phyloP scores from a whole-genome alignment of 495 filamentous ascomycete species.

The Daldinia vernicosa region DNA sequence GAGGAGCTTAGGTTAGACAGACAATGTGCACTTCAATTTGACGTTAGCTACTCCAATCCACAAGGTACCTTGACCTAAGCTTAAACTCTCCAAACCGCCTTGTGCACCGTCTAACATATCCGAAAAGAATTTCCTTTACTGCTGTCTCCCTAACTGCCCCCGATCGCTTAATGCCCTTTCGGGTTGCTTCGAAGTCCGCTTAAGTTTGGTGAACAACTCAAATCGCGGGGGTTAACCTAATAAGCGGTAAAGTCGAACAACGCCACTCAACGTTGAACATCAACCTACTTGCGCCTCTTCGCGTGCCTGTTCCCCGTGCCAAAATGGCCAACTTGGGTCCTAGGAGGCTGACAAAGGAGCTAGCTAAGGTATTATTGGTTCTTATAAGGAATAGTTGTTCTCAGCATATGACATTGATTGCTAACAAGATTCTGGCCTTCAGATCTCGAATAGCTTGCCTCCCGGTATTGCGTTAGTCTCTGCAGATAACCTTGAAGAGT shows the following conservation, averaged over 20 bases:
- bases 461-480: conserved; percentile 82
- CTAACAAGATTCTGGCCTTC: conserved; percentile 11
- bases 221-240: conserved; percentile 7
- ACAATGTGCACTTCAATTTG: conserved; percentile 25
- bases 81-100: neutral
- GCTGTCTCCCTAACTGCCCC: conserved; percentile 2
- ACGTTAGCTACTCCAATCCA: conserved; percentile 8
- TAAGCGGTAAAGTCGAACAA: neutral
- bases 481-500: conserved; percentile 84
- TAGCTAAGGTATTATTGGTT: conserved; percentile 56
- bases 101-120: neutral
- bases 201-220: neutral
- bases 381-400: neutral
- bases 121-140: conserved; percentile 2
- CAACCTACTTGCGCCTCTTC: conserved; percentile 5
- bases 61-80: conserved; percentile 5
- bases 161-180: conserved; percentile 12
- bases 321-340: conserved; percentile 57
- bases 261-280: conserved; percentile 1
- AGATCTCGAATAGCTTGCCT: conserved; percentile 65
- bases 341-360: conserved; percentile 62
- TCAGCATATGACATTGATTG: neutral
- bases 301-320: conserved; percentile 7
- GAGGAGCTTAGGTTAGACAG: conserved; percentile 8
- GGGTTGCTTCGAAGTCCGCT: conserved; percentile 17